Evolutionary conservation across 192 early-diverging fungal species (phyloP), one percentile per base, ranked within the genome.

Genomic region (Funneliformis geosporum): DNA sequence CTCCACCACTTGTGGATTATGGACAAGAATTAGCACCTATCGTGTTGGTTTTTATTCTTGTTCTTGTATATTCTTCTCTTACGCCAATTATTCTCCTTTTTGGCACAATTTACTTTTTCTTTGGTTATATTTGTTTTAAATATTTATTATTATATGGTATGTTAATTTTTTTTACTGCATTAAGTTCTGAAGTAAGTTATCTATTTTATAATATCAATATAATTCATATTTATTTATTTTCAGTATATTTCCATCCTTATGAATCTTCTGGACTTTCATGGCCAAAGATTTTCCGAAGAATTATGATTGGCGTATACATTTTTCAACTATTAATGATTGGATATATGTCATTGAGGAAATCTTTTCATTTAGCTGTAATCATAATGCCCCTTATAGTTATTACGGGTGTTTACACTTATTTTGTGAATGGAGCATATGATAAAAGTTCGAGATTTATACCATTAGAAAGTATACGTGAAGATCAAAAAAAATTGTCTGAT

Each of bases 31-130:
- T 93, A 40, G 88, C 93, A 4, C 86, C 89, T 10, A 87, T 91
- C n/a, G 85, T 94, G 25, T 86, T 95, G 33, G 86, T 93, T 16
- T 93, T 94, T 75, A 87, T 90, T 3, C 89, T 95, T 8, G 84
- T 90, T n/a, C 79, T 95, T 74, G 86, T 93, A 8, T 95, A 95
- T 82, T 94, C 93, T 46, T 90, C 90, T 46, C 88, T 95, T n/a
- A 86, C 86, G 42, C 93, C 94, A 8, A 81, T 91, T 14, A 94
- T 95, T 44, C 84, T 95, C 18, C 77, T 90, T 9, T 91, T 93
- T 82, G 92, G 91, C 2, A 82, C 88, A 12, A 82, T 93, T 16
- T 95, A 92, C 80, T 94, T 88, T 81, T 81, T 83, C 23, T 65
- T 93, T n/a, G 86, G 88, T 0, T 93, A 91, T 50, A 80, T 94